phyloP scores from a whole-genome alignment of 2,329 filamentous ascomycete genomes.

The Paecilomyces sp. region DNA sequence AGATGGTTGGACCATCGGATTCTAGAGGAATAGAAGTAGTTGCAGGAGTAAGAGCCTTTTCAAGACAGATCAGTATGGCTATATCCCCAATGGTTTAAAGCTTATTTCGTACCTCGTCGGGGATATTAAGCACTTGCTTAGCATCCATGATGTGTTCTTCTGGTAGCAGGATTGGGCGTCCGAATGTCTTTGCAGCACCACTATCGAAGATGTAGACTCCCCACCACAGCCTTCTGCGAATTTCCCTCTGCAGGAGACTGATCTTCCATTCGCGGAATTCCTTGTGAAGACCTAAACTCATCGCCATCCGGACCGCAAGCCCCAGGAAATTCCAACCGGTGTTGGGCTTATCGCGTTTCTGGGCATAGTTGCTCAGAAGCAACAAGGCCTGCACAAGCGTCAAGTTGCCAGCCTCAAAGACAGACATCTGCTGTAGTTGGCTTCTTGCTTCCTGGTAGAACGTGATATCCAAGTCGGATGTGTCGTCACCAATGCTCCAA shows the following conservation, averaged over 20 bases:
- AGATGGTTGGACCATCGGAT: constrained; percentile 33
- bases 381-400: constrained; percentile 42
- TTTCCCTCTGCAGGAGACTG: constrained; percentile 34
- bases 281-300: constrained; percentile 45
- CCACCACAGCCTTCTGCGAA: constrained; percentile 36
- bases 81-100: background rate
- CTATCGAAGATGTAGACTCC: constrained; percentile 41
- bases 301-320: constrained; percentile 43
- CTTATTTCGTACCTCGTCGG: constrained; percentile 26
- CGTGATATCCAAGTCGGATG: constrained; percentile 37
- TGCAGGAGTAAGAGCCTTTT: constrained; percentile 25
- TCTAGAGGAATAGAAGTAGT: constrained; percentile 31
- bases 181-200: constrained; percentile 46
- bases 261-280: constrained; percentile 44
- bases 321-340: constrained; percentile 45
- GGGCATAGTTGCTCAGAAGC: constrained; percentile 43
- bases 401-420: constrained; percentile 44
- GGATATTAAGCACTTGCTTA: constrained; percentile 38
- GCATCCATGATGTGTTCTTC: constrained; percentile 38
- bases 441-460: constrained; percentile 42
- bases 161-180: constrained; percentile 41
- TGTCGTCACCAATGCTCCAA: constrained; percentile 35
- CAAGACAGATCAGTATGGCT: background rate
- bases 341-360: constrained; percentile 47
- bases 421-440: constrained; percentile 37